A percentile compares a stretch with the other conserved stretches of the same genome.
These are phyloP conservation scores for Emergomyces orientalis DNA, from an alignment of 2,329 filamentous ascomycete genomes.

Conservation along the genomic window DNA sequence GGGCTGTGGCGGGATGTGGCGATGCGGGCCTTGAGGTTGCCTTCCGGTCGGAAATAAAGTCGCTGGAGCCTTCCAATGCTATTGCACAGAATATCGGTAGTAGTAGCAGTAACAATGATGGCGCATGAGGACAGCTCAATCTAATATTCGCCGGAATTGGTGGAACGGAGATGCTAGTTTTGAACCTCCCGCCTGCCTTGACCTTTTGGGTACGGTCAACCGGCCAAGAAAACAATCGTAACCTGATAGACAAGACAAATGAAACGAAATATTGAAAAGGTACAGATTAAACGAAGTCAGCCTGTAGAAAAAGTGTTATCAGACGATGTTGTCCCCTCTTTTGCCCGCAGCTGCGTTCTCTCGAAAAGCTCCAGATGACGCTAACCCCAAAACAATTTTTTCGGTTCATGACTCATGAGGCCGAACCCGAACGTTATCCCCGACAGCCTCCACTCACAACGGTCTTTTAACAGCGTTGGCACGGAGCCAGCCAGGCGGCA, in stretches of 20 bases:
- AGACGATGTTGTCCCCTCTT: not conserved
- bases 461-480: not conserved
- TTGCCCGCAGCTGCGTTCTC: not conserved
- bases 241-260: not conserved
- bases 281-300: not conserved
- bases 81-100: constrained; percentile 19
- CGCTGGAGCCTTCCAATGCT: constrained; percentile 7
- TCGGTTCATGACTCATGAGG: not conserved
- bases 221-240: not conserved
- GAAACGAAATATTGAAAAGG: not conserved
- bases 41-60: not conserved
- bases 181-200: not conserved
- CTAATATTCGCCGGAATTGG: not conserved
- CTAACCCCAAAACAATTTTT: not conserved
- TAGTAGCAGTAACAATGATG: constrained; percentile 18
- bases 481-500: not conserved
- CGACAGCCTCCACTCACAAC: not conserved
- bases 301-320: not conserved
- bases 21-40: not conserved
- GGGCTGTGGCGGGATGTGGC: not conserved
- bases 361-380: not conserved
- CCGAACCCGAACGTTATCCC: not conserved
- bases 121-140: constrained; percentile 12
- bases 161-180: not conserved
- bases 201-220: not conserved